Percentiles rank a stretch among this genome's conserved stretches.
These are phyloP conservation scores for Clarireedia monteithiana DNA, from an alignment of 2,329 filamentous ascomycete species.

Conservation along the genomic window DNA sequence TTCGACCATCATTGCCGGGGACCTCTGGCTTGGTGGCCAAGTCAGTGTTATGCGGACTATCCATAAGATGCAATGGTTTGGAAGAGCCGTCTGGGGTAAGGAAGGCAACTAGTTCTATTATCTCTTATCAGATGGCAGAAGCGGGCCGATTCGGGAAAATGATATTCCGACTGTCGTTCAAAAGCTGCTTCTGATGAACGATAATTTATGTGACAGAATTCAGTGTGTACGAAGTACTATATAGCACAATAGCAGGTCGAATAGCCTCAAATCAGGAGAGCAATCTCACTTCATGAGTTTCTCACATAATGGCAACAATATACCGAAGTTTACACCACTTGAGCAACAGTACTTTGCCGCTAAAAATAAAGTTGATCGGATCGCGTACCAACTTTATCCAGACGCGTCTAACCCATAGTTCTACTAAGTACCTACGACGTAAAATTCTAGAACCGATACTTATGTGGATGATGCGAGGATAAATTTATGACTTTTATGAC, in stretches of 20 bases:
- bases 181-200: too few relatives aligned
- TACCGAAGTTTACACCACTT: too few relatives aligned
- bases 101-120: neutral
- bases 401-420: neutral
- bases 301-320: too few relatives aligned
- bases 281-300: too few relatives aligned
- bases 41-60: slow-evolving; percentile 28
- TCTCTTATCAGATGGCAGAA: too few relatives aligned
- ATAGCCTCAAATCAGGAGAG: too few relatives aligned
- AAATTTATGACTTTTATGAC: neutral
- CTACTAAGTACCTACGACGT: neutral
- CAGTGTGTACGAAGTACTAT: too few relatives aligned
- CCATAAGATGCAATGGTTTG: slow-evolving; percentile 17
- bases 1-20: slow-evolving; percentile 25
- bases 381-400: neutral
- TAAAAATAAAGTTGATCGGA: neutral
- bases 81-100: neutral
- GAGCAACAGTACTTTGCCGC: neutral
- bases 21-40: slow-evolving; percentile 35
- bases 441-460: neutral
- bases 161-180: too few relatives aligned
- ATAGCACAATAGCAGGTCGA: too few relatives aligned
- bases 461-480: neutral
- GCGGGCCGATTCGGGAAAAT: too few relatives aligned
- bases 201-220: too few relatives aligned